Percentiles rank a stretch among this genome's conserved stretches.
Evolutionary conservation across 2,329 filamentous ascomycete species (phyloP).

Genomic region (Colletotrichum tropicale): DNA sequence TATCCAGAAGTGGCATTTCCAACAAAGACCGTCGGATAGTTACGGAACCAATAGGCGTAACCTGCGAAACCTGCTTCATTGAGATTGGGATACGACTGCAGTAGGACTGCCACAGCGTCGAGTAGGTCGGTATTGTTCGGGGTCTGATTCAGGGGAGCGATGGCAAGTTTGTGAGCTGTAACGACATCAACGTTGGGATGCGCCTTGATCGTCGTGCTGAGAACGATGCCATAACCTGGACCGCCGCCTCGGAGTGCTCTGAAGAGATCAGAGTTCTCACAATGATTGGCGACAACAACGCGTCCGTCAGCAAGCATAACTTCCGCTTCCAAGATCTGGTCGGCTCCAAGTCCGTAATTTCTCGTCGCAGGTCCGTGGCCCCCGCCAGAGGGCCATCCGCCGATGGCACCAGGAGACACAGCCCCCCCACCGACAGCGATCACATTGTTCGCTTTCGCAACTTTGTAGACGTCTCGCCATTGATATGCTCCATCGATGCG

Average conservation of each 20-base stretch:
- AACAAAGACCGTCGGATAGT: slow-evolving; percentile 25
- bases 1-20: slow-evolving; percentile 30
- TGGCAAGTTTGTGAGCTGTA: slow-evolving; percentile 25
- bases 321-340: slow-evolving; percentile 46
- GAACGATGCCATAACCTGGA: slow-evolving; percentile 54
- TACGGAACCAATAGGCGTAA: slow-evolving; percentile 31
- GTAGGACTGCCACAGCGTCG: slow-evolving; percentile 29
- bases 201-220: slow-evolving; percentile 57
- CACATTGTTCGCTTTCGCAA: slow-evolving; percentile 31
- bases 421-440: slow-evolving; percentile 38
- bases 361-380: slow-evolving; percentile 42
- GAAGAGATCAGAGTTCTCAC: slow-evolving; percentile 38
- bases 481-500: slow-evolving; percentile 37
- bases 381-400: slow-evolving; percentile 44
- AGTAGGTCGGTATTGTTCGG: slow-evolving; percentile 29
- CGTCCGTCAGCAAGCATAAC: slow-evolving; percentile 42
- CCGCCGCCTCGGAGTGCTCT: slow-evolving; percentile 45
- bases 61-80: slow-evolving; percentile 33
- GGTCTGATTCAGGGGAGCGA: slow-evolving; percentile 23
- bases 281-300: slow-evolving; percentile 35
- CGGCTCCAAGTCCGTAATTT: slow-evolving; percentile 45
- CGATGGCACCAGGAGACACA: slow-evolving; percentile 29
- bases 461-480: slow-evolving; percentile 35
- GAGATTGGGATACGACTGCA: slow-evolving; percentile 34
- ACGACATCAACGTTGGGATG: slow-evolving; percentile 41